These are phyloP conservation scores for Trypanosoma scelopori DNA, from an alignment of 208 protist genomes.

Conservation along the genomic window DNA sequence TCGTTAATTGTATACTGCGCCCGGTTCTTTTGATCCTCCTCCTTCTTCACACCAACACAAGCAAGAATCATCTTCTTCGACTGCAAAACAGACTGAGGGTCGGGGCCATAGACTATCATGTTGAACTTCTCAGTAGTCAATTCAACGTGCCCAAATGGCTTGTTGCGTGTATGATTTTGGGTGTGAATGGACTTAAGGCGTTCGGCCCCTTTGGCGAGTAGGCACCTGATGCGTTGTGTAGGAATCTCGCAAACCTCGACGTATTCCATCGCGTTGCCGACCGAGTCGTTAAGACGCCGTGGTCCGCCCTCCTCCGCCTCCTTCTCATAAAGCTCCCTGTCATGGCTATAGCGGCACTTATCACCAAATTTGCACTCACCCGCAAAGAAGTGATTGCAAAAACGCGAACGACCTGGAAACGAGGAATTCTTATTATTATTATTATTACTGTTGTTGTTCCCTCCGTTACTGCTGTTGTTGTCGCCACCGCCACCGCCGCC, in stretches of 20 bases:
- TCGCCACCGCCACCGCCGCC: conserved; percentile 38
- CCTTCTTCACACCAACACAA: conserved; percentile 55
- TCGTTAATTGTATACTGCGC: conserved; percentile 86
- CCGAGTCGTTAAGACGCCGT: conserved; percentile 9
- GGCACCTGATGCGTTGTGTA: conserved; percentile 74
- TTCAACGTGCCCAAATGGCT: conserved; percentile 61
- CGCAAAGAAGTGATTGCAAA: conserved; percentile 74
- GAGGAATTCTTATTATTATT: conserved; percentile 14
- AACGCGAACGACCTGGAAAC: conserved; percentile 31
- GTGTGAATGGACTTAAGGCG: conserved; percentile 69
- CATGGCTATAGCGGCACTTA: conserved; percentile 80
- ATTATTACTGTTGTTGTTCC: conserved; percentile 8
- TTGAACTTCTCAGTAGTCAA: conserved; percentile 57
- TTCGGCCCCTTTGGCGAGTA: conserved; percentile 61
- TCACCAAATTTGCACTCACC: conserved; percentile 82
- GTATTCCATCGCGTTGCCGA: conserved; percentile 37
- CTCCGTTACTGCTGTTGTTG: conserved; percentile 10
- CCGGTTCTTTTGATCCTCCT: conserved; percentile 74
- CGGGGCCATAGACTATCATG: conserved; percentile 63
- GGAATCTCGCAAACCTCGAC: conserved; percentile 56
- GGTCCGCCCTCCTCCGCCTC: conserved; percentile 25
- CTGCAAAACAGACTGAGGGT: conserved; percentile 50
- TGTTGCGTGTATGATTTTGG: conserved; percentile 70
- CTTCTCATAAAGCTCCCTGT: conserved; percentile 37
- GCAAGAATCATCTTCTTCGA: conserved; percentile 64